A percentile compares a stretch with the other conserved stretches of the same genome.
Conservation (phyloP, 306 rosid genomes). For the Mimosa pudica region DNA sequence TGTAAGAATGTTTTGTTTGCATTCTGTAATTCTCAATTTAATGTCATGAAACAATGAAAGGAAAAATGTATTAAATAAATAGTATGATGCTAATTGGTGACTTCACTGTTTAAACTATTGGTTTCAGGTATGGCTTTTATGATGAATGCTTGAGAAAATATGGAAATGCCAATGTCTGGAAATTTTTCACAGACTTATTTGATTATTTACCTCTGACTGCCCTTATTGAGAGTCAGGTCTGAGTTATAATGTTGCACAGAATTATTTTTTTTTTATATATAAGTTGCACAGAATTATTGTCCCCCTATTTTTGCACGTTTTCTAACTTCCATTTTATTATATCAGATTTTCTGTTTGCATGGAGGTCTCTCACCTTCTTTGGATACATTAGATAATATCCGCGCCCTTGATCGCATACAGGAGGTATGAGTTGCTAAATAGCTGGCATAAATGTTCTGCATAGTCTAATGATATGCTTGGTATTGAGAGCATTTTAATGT, state of each 20-base stretch:
- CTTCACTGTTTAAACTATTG: constrained; percentile 23
- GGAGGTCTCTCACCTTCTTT: constrained; percentile 98
- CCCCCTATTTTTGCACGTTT: constrained; percentile 31
- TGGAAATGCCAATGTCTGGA: constrained; percentile 99
- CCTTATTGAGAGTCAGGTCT: constrained; percentile 97
- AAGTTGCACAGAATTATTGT: constrained; percentile 15
- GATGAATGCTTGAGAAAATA: constrained; percentile 99
- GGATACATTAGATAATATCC: constrained; percentile 92
- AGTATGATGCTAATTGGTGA: constrained; percentile 10
- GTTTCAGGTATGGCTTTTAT: constrained; percentile 93
- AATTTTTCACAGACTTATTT: constrained; percentile 84
- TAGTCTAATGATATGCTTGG: constrained; percentile 22
- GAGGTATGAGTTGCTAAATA: constrained; percentile 55
- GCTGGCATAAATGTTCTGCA: constrained; percentile 24
- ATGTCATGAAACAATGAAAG: neutral
- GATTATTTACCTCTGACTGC: constrained; percentile 98
- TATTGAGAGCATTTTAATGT: constrained; percentile 9
- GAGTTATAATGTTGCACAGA: constrained; percentile 36
- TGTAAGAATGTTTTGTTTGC: constrained; percentile 57
- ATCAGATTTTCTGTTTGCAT: constrained; percentile 92
- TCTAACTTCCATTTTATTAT: constrained; percentile 37
- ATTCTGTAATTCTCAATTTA: constrained; percentile 29
- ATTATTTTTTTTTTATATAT: neutral
- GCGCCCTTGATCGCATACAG: constrained; percentile 93
- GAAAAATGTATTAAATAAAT: no score